These are phyloP conservation scores for Cryphonectria radicalis DNA, from an alignment of 2,329 filamentous ascomycete species.

Conservation along the genomic window DNA sequence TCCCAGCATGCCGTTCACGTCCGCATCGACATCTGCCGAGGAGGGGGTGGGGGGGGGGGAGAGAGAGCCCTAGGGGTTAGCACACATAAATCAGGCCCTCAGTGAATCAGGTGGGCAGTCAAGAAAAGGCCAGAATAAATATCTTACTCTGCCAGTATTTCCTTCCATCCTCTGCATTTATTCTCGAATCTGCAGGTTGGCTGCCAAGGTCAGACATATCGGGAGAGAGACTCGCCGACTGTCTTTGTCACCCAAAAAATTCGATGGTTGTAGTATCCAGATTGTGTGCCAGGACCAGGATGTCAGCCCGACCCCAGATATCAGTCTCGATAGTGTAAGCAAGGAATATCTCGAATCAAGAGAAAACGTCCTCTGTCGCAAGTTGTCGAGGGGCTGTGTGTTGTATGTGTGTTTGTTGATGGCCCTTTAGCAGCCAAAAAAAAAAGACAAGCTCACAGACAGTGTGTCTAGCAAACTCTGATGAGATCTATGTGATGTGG, in stretches of 20 bases:
- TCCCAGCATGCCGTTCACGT: conserved; percentile 77
- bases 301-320: neutral
- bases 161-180: conserved; percentile 42
- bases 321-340: neutral
- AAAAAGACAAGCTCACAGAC: neutral
- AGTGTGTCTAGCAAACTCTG: neutral
- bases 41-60: neutral
- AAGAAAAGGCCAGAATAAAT: neutral
- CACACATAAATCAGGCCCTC: neutral
- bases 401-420: neutral
- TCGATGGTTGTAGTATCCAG: too few species aligned
- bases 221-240: neutral
- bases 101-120: neutral
- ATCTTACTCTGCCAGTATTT: conserved; percentile 51
- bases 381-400: neutral
- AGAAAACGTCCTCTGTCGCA: neutral
- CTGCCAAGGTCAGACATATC: neutral
- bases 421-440: neutral
- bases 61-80: conserved; percentile 8
- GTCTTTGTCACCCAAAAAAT: neutral
- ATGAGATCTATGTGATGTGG: neutral
- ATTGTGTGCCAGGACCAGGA: neutral
- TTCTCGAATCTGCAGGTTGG: conserved; percentile 38
- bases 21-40: conserved; percentile 41
- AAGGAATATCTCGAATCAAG: neutral